Percentiles rank a stretch among this genome's conserved stretches.
Conservation (phyloP, 164 flowering plant genomes). For the Sextonia rubra region DNA sequence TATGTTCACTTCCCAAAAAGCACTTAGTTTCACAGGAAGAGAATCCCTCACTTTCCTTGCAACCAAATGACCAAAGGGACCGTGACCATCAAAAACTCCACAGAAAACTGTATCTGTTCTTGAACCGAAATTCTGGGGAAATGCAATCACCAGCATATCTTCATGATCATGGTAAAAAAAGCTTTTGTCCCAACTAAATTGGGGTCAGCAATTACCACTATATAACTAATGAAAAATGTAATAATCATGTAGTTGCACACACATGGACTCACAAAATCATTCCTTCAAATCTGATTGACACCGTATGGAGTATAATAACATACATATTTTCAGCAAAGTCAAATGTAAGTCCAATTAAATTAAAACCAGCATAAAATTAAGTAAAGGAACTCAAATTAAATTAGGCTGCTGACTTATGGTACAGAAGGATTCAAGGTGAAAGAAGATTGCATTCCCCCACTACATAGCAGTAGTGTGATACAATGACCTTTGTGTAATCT, state of each 20-base stretch:
- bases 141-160: not conserved
- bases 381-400: not conserved
- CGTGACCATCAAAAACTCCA: constrained; percentile 99
- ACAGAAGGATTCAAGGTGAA: too few relatives aligned
- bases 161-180: not conserved
- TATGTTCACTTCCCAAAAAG: constrained; percentile 74
- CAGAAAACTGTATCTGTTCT: constrained; percentile 85
- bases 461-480: not conserved
- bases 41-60: constrained; percentile 89
- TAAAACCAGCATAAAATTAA: not conserved
- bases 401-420: not conserved
- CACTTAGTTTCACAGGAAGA: constrained; percentile 78
- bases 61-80: constrained; percentile 95
- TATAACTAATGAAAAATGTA: not conserved
- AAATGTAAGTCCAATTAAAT: not conserved
- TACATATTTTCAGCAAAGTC: not conserved
- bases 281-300: not conserved
- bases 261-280: not conserved
- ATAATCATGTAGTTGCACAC: not conserved
- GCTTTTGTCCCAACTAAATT: too few relatives aligned
- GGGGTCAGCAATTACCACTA: too few relatives aligned
- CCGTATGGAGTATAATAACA: not conserved
- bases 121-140: constrained; percentile 77
- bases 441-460: not conserved
- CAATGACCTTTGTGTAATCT: too few relatives aligned